Base-by-base conservation (phyloP, 306 rosid species). In the Coriaria nepalensis region DNA sequence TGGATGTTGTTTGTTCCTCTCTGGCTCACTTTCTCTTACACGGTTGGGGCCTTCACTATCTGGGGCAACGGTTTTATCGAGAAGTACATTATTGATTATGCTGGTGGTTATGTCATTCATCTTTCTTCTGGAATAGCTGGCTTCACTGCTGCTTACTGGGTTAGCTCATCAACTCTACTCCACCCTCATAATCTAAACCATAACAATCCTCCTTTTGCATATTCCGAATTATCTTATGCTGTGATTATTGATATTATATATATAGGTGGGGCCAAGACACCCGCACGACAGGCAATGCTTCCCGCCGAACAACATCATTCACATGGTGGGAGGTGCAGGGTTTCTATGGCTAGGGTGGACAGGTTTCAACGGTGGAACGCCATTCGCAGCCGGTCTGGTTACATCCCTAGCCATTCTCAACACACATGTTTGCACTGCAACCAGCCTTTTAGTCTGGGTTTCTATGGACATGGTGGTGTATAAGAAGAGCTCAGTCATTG, bases 271-370 rank as follows among this genome's bases (percentile, higher is more conserved):
- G 50, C 86, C 94, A 40, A 81, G 90, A 63, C 74, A 32, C 59
- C 47, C 81, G 32, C 42, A 60, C 2, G 94, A 80, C 74, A 75
- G 86, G 51, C 65, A 77, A 52, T 64, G 68, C 55, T 80, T 84
- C 35, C 81, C 83, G 11, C 94, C 86, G 32, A 84, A 84, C 68
- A 80, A 84, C 73, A 80, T 84, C 55, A 71, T 72, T 49, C 86
- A 74, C 69, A 59, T 80, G 78, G 67, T 84, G 42, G 83, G 73
- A 42, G 90, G 94, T 8, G 86, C 86, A 36, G 90, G 94, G 54
- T 80, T 84, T 50, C 46, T 84, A 37, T 84, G 92, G 94, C 45
- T 84, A 49, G 86, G 86, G 5, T 84, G 94, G 94, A 65, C 81
- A 11, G 86, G 86, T 15, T 84, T 84, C 77, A 84, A 84, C 32